Evolutionary conservation across 148 eudicot species (phyloP).

Genomic region (Arctostaphylos glauca): DNA sequence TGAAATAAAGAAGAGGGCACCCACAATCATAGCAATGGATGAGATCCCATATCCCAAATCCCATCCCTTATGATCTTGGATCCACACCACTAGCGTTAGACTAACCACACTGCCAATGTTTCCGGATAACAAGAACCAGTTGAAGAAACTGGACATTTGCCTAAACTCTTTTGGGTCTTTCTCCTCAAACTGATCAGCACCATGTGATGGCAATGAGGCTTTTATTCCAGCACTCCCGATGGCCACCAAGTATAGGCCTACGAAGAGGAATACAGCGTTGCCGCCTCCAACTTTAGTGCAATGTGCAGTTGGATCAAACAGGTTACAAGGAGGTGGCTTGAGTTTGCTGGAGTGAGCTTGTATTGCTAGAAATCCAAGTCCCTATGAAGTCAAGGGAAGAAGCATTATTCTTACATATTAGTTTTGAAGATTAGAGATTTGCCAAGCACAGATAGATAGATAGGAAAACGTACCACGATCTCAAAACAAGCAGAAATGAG

Average conservation of each 20-base stretch:
- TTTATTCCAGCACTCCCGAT: constrained; percentile 36
- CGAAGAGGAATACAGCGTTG: constrained; percentile 26
- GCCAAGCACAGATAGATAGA: not conserved
- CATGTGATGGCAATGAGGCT: constrained; percentile 44
- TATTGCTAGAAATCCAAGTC: constrained; percentile 35
- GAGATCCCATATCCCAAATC: constrained; percentile 34
- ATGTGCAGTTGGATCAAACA: constrained; percentile 27
- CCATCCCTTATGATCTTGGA: constrained; percentile 42
- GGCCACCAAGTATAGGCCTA: constrained; percentile 29
- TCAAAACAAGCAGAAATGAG: constrained; percentile 31
- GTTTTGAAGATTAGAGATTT: too few species aligned
- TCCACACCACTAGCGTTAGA: constrained; percentile 39
- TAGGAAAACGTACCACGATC: constrained; percentile 25
- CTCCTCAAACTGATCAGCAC: constrained; percentile 52
- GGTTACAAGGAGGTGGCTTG: constrained; percentile 39
- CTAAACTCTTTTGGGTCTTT: constrained; percentile 35
- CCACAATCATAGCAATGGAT: constrained; percentile 30
- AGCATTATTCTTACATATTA: too few species aligned
- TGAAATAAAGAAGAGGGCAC: constrained; percentile 13
- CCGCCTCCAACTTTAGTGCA: constrained; percentile 27
- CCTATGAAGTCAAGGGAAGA: constrained; percentile 18
- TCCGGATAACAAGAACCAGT: constrained; percentile 34
- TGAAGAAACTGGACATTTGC: constrained; percentile 43
- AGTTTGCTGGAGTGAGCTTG: constrained; percentile 45
- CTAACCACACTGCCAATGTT: constrained; percentile 33